These are phyloP conservation scores for Globisporangium megalacanthum DNA, from an alignment of 352 stramenopile genomes.

Conservation along the genomic window DNA sequence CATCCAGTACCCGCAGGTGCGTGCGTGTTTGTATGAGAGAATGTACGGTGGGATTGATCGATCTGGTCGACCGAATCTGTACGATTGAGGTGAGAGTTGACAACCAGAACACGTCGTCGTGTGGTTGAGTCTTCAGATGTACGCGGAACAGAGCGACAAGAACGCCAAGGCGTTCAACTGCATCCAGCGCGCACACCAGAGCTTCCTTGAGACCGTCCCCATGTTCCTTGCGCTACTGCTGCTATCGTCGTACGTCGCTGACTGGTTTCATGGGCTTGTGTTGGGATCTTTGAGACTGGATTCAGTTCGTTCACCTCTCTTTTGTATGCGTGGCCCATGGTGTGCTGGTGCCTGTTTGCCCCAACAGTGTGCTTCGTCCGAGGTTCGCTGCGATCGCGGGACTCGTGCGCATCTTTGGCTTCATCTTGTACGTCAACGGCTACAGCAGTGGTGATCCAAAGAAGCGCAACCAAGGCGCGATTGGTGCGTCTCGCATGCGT, in stretches of 20 bases:
- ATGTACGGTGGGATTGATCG: background rate
- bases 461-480: conserved; percentile 52
- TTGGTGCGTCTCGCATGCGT: conserved; percentile 45
- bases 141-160: conserved; percentile 85
- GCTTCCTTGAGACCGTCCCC: conserved; percentile 48
- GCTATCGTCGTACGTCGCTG: background rate
- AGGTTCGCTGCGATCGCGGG: conserved; percentile 50
- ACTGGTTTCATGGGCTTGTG: too few species aligned
- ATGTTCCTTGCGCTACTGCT: conserved; percentile 5
- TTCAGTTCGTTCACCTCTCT: too few species aligned
- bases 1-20: conserved; percentile 51
- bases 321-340: too few species aligned
- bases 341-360: too few species aligned
- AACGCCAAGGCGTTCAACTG: conserved; percentile 60
- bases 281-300: background rate
- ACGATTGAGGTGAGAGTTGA: background rate
- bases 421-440: conserved; percentile 59
- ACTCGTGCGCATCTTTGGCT: conserved; percentile 46
- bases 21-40: too few species aligned
- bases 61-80: too few species aligned
- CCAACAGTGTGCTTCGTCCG: conserved; percentile 51
- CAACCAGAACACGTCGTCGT: background rate
- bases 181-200: conserved; percentile 69
- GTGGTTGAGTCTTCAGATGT: conserved; percentile 43
- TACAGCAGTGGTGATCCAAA: conserved; percentile 57